Evolutionary conservation across 306 rosid species (phyloP), one percentile per base, ranked within the genome.

Genomic region (Dalbergia cultrata): DNA sequence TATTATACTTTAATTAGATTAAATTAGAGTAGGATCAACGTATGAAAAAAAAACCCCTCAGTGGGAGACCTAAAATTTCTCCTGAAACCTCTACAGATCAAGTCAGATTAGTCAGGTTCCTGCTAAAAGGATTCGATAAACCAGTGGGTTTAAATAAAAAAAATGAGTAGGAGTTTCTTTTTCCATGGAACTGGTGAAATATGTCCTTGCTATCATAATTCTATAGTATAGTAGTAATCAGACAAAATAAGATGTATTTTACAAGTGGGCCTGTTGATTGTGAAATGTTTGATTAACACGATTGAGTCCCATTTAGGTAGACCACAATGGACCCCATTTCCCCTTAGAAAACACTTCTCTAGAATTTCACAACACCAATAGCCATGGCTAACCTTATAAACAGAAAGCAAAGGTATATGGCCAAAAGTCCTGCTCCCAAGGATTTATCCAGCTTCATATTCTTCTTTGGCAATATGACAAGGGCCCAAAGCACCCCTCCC

Each of bases 401-500:
- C n/a, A 94, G 63, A 73, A 90, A 94, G 79, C 93, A 88, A 0
- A 86, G 56, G 80, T 94, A 94, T 6, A 92, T 86, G 31, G 84
- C 80, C 34, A 94, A 17, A 13, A 91, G 88, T 3, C 97, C 97
- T 44, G 26, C 67, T 68, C 98, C 98, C 33, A 92, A 80, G 4
- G 81, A 75, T 45, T 87, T 88, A 85, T 94, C 89, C 41, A 92
- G 72, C 62, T 14, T 89, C 98, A 94, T 92, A 5, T 84, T 74
- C 75, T 83, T 92, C 78, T 74, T 82, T 0, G 92, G 91, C 86
- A 94, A 83, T 14, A 89, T 86, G 45, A 91, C 87, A 22, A 94
- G 89, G 0, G 98, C 95, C 95, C 97, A 94, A 9, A 94, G 86
- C 74, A 94, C 67, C 14, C 97, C 92, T 13, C 77, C 92, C 69